Percentiles rank a stretch among this genome's conserved stretches.
phyloP scores from a whole-genome alignment of 192 early-diverging fungal species.

The Entomortierella chlamydospora region DNA sequence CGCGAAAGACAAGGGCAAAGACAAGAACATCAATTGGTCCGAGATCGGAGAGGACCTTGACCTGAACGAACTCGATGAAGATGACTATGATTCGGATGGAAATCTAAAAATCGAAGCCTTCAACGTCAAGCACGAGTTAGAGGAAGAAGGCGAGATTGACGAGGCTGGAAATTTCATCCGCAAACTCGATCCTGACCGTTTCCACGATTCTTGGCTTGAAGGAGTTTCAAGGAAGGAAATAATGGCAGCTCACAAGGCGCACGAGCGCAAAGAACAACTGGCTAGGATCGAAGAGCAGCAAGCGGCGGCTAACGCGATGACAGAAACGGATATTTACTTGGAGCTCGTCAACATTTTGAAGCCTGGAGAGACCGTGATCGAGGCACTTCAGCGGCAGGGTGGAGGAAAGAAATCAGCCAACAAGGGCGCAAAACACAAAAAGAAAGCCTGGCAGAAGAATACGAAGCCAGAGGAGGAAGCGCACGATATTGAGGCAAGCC shows the following conservation, averaged over 20 bases:
- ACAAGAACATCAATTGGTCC: slow-evolving; percentile 20
- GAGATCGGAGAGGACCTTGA: slow-evolving; percentile 67
- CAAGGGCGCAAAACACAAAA: slow-evolving; percentile 54
- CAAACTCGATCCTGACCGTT: slow-evolving; percentile 73
- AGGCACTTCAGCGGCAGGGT: slow-evolving; percentile 69
- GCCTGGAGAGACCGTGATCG: slow-evolving; percentile 70
- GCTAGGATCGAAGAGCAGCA: slow-evolving; percentile 62
- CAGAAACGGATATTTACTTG: slow-evolving; percentile 66
- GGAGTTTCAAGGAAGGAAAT: slow-evolving; percentile 71
- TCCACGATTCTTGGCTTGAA: slow-evolving; percentile 80
- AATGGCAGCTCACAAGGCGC: slow-evolving; percentile 62
- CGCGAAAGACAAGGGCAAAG: slow-evolving; percentile 22
- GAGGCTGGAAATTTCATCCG: slow-evolving; percentile 77
- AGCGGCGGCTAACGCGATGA: slow-evolving; percentile 55
- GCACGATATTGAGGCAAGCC: slow-evolving; percentile 16
- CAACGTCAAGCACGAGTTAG: slow-evolving; percentile 81
- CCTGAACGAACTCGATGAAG: slow-evolving; percentile 57
- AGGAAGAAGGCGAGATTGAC: slow-evolving; percentile 77
- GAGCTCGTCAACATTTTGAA: slow-evolving; percentile 68
- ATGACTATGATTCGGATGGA: slow-evolving; percentile 67
- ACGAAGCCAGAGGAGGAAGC: slow-evolving; percentile 25
- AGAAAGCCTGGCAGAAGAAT: slow-evolving; percentile 55
- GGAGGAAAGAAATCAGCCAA: slow-evolving; percentile 57
- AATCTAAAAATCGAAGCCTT: slow-evolving; percentile 77
- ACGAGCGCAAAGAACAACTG: slow-evolving; percentile 56